phyloP scores from a whole-genome alignment of 2,329 filamentous ascomycete species.

The Trichoderma sp. region DNA sequence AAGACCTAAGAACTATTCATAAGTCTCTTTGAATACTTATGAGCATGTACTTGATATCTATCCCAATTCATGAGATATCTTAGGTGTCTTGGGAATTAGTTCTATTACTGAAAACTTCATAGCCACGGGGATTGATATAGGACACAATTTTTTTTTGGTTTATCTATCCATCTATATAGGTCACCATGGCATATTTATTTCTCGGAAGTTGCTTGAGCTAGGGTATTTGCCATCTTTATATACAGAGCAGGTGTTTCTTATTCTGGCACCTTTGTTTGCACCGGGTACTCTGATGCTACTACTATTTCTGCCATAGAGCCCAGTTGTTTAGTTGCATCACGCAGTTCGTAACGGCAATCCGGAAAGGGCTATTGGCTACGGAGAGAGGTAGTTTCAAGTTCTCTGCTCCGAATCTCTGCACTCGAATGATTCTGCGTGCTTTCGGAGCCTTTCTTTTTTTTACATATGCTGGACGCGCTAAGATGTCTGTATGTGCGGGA shows the following conservation, averaged over 20 bases:
- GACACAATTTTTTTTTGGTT: too few relatives aligned
- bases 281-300: neutral
- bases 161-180: neutral
- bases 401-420: neutral
- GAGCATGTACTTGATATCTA: too few relatives aligned
- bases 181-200: neutral
- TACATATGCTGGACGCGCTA: neutral
- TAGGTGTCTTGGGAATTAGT: too few relatives aligned
- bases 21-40: neutral
- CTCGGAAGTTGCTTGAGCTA: neutral
- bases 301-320: neutral
- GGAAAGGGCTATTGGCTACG: neutral
- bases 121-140: neutral
- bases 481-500: neutral
- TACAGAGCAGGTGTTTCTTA: too few relatives aligned
- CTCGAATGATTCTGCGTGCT: neutral
- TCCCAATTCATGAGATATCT: too few relatives aligned
- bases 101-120: neutral
- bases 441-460: neutral
- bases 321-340: neutral
- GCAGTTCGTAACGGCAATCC: neutral
- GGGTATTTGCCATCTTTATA: too few relatives aligned
- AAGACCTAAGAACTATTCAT: neutral
- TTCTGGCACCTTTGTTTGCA: neutral
- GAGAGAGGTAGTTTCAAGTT: neutral